Conservation (phyloP, 306 rosid species). For the Amphicarpaea edgeworthii region DNA sequence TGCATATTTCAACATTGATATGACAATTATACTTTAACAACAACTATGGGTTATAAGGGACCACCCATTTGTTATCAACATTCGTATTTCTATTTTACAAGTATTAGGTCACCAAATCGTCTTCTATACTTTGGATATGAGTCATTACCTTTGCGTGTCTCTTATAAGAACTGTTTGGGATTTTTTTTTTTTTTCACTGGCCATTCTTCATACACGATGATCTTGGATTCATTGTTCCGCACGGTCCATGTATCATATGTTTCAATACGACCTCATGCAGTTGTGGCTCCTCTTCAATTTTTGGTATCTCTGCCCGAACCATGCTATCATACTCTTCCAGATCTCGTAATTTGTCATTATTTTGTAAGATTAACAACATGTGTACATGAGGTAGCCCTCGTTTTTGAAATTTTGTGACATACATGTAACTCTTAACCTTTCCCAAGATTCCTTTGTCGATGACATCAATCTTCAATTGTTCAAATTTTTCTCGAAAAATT, state of each 20-base stretch:
- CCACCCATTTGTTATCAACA: background rate
- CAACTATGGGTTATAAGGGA: background rate
- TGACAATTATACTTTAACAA: too few species aligned
- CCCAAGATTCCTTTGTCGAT: too few species aligned
- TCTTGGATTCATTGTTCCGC: background rate
- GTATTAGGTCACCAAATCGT: too few species aligned
- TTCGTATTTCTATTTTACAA: background rate
- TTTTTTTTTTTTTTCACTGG: too few species aligned
- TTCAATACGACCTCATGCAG: background rate
- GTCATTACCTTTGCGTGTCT: too few species aligned
- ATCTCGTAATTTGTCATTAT: background rate
- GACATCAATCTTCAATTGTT: too few species aligned
- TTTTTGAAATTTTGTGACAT: background rate
- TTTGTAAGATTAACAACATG: too few species aligned
- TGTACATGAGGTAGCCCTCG: background rate
- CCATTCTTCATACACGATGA: background rate
- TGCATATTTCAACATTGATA: too few species aligned
- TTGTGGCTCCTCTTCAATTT: background rate
- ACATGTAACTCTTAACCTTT: background rate
- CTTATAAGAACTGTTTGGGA: too few species aligned
- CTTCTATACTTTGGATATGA: too few species aligned
- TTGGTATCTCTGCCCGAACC: background rate
- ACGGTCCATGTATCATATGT: background rate
- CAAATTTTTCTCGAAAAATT: too few species aligned
- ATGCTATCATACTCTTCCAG: background rate